Evolutionary conservation across 352 stramenopile species (phyloP).

Genomic region (Pythium rhizo-oryzae): DNA sequence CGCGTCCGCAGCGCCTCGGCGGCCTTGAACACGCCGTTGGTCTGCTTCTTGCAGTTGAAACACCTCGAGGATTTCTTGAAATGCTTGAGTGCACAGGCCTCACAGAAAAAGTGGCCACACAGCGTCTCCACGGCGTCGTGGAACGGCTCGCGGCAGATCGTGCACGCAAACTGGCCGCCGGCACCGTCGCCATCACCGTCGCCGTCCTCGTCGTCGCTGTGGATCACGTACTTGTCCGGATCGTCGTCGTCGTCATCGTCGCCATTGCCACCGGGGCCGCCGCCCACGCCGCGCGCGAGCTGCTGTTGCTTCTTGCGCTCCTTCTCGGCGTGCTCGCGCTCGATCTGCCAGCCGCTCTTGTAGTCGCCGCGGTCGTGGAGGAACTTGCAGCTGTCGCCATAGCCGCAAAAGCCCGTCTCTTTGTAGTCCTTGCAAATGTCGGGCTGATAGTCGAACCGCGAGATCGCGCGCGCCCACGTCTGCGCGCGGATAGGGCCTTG

Average conservation of each 20-base stretch:
- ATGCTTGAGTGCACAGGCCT: constrained; percentile 90
- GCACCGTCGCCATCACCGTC: constrained; percentile 50
- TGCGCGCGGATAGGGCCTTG: constrained; percentile 95
- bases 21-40: constrained; percentile 86
- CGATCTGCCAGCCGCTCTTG: constrained; percentile 98
- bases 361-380: constrained; percentile 98
- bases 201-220: constrained; percentile 59
- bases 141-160: constrained; percentile 94
- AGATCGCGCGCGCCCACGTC: constrained; percentile 94
- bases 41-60: constrained; percentile 95
- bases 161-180: constrained; percentile 93
- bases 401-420: constrained; percentile 99
- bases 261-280: constrained; percentile 22
- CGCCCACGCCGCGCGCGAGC: constrained; percentile 51
- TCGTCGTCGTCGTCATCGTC: constrained; percentile 59
- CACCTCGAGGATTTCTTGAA: constrained; percentile 87
- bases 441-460: constrained; percentile 96
- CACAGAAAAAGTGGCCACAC: constrained; percentile 97
- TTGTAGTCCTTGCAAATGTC: constrained; percentile 99
- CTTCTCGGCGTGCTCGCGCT: constrained; percentile 94
- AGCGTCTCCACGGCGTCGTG: constrained; percentile 94
- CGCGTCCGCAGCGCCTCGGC: constrained; percentile 52
- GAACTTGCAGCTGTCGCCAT: constrained; percentile 97
- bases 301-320: constrained; percentile 89
- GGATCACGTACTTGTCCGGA: constrained; percentile 62